These are phyloP conservation scores for Coprinopsis cinerea DNA, from an alignment of 768 basidiomycete species.

Conservation along the genomic window DNA sequence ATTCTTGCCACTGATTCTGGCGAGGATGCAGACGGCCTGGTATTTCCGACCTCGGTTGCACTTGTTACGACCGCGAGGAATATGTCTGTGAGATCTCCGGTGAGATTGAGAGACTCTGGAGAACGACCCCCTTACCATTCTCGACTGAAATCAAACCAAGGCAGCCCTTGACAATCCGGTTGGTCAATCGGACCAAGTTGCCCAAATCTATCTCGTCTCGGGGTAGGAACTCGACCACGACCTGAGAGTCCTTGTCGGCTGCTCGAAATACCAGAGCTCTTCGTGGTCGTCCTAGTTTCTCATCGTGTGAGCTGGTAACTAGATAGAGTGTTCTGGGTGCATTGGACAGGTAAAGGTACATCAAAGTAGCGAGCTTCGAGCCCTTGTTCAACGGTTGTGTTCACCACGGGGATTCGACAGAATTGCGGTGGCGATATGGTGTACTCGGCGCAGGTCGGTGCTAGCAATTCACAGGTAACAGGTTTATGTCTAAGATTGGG, in stretches of 20 bases:
- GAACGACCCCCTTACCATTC: conserved; percentile 41
- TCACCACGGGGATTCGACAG: no score
- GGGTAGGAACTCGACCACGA: conserved; percentile 81
- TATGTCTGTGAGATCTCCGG: conserved; percentile 48
- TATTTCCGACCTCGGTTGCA: conserved; percentile 70
- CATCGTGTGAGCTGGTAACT: conserved; percentile 63
- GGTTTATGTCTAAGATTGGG: no score
- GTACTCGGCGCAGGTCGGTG: no score
- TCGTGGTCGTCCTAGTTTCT: conserved; percentile 51
- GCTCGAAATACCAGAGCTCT: conserved; percentile 70
- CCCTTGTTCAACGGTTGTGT: background rate
- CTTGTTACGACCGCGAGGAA: conserved; percentile 81
- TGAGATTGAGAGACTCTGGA: background rate
- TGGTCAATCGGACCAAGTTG: conserved; percentile 62
- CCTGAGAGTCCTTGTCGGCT: conserved; percentile 50
- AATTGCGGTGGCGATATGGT: no score
- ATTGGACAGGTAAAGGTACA: conserved; percentile 72
- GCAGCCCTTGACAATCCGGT: conserved; percentile 72
- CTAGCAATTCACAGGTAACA: no score
- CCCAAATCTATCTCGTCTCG: conserved; percentile 66
- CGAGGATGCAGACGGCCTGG: conserved; percentile 49
- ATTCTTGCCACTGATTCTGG: conserved; percentile 77
- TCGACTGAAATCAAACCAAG: conserved; percentile 75
- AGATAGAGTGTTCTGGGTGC: conserved; percentile 69
- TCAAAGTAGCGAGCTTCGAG: conserved; percentile 20